A percentile compares a stretch with the other conserved stretches of the same genome.
Conservation (phyloP, 192 early-diverging fungal species). For the Pecoramyces ruminantium region DNA sequence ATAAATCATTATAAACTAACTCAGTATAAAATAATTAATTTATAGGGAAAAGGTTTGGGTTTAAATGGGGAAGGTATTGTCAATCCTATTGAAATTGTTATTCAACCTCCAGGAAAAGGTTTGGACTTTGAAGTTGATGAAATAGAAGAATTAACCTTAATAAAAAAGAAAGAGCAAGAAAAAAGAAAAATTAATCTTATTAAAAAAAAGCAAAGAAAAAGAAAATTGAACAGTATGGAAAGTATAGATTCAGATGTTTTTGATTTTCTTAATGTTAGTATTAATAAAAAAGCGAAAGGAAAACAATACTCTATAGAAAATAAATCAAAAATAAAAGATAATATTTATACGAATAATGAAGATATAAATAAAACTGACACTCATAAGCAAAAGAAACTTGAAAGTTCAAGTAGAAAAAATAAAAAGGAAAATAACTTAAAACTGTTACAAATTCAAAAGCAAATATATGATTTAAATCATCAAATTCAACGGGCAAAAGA, state of each 20-base stretch:
- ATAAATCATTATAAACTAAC: too few relatives aligned
- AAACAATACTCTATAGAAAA: neutral
- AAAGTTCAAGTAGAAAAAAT: neutral
- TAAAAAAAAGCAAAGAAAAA: neutral
- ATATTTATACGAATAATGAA: neutral
- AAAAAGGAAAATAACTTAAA: neutral
- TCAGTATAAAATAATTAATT: too few relatives aligned
- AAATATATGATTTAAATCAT: neutral
- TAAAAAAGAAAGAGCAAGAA: neutral
- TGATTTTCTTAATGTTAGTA: neutral
- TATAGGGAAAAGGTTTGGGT: neutral
- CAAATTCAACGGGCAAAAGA: neutral
- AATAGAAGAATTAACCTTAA: neutral
- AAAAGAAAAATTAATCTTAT: neutral
- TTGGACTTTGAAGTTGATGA: neutral
- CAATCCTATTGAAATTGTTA: neutral
- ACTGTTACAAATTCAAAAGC: neutral
- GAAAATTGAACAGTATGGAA: neutral
- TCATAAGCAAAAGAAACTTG: neutral
- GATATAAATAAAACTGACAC: neutral
- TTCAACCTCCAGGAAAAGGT: neutral
- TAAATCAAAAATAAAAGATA: neutral
- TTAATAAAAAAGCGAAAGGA: neutral
- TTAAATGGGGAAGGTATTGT: neutral
- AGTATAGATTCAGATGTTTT: neutral